Evolutionary conservation across 768 basidiomycete genomes (phyloP), one percentile per base, ranked within the genome.

Genomic region (Antrodiella citrinella): DNA sequence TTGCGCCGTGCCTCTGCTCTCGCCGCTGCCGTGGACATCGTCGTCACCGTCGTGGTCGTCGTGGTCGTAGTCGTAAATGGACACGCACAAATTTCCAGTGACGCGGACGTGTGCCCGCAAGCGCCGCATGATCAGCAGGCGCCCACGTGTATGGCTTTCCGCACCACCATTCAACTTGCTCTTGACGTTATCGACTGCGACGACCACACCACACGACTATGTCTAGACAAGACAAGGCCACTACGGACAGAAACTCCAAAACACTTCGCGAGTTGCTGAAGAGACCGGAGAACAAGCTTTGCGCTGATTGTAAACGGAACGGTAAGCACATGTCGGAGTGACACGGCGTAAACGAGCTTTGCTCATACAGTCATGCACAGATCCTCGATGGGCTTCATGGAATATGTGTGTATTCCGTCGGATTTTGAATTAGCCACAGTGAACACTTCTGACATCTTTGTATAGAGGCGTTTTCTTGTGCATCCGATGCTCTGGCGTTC

Each of bases 341-440:
- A 21, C 44, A 25, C 9, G 24, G 20, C 42, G 35, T 21, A n/a
- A 1, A 26, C 26, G 20, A 41, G 51, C 45, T 49, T 22, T 18
- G 24, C 24, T 45, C 18, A 47, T 49, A n/a, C n/a, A n/a, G 9
- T 43, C 19, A 18, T 22, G 7, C 18, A 13, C 56, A 96, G 94
- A 98, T 74, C 91, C 95, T 41, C 78, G 95, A 59, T 99, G 95
- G 95, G 95, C 95, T 40, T 92, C 91, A 5, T 96, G 93, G 88
- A 98, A 97, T 66, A 68, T 97, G 88, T 91, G 62, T 56, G 82
- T 61, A 26, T 25, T 20, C n/a, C n/a, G n/a, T n/a, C n/a, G n/a
- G n/a, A n/a, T n/a, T n/a, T n/a, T n/a, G n/a, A n/a, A n/a, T n/a
- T n/a, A n/a, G n/a, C n/a, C n/a, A n/a, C n/a, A n/a, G n/a, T n/a